These are phyloP conservation scores for Hyaloscypha variabilis DNA, from an alignment of 495 filamentous ascomycete genomes.

Conservation along the genomic window DNA sequence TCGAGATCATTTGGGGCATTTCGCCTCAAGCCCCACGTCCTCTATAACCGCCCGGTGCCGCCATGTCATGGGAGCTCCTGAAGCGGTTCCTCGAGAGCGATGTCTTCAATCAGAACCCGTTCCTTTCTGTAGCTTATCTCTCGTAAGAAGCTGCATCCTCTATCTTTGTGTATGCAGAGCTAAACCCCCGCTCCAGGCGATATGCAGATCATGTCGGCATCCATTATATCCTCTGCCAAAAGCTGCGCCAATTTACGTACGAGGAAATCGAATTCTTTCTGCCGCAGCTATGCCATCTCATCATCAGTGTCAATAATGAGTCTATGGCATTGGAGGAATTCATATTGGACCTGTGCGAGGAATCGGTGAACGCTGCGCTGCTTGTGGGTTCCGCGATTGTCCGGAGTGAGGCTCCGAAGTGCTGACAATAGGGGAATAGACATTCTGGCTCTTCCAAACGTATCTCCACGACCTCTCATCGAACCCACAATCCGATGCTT, in stretches of 20 bases:
- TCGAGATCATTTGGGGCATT: slow-evolving; percentile 33
- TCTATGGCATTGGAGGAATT: slow-evolving; percentile 84
- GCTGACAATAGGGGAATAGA: slow-evolving; percentile 48
- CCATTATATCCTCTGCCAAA: slow-evolving; percentile 77
- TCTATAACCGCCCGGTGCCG: slow-evolving; percentile 6
- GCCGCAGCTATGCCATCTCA: slow-evolving; percentile 77
- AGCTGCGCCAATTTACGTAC: slow-evolving; percentile 78
- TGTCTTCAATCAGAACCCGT: slow-evolving; percentile 81
- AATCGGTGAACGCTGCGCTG: slow-evolving; percentile 75
- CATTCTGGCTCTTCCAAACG: slow-evolving; percentile 83
- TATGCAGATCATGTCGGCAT: slow-evolving; percentile 83
- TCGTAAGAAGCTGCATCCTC: slow-evolving; percentile 53
- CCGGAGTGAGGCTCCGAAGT: slow-evolving; percentile 1
- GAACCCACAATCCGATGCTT: slow-evolving; percentile 67
- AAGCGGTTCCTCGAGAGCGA: slow-evolving; percentile 80
- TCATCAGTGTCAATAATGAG: slow-evolving; percentile 79
- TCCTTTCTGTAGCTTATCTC: slow-evolving; percentile 77
- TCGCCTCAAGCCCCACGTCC: slow-evolving; percentile 20
- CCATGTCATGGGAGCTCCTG: slow-evolving; percentile 63
- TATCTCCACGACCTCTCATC: slow-evolving; percentile 74
- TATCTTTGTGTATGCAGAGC: neutral
- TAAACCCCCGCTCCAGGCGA: slow-evolving; percentile 50
- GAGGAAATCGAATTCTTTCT: slow-evolving; percentile 86
- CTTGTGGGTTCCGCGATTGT: slow-evolving; percentile 54
- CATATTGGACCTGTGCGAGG: slow-evolving; percentile 76